These are phyloP conservation scores for Penicillium fimorum DNA, from an alignment of 495 filamentous ascomycete species.

Conservation along the genomic window DNA sequence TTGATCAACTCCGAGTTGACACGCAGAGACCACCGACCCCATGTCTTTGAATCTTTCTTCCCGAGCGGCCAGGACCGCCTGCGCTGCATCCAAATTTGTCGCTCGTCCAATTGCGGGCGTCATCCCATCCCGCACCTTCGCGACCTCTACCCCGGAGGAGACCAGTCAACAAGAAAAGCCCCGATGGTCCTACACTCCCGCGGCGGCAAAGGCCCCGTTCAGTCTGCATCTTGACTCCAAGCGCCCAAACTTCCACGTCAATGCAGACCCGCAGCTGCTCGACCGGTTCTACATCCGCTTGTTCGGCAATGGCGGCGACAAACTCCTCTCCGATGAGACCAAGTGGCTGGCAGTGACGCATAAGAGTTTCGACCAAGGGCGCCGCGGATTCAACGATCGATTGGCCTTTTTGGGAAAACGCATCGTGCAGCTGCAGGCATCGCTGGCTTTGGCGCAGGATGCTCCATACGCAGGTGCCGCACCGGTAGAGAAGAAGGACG, in stretches of 20 bases:
- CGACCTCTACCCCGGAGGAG: conserved; percentile 23
- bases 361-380: conserved; percentile 96
- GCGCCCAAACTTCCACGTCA: conserved; percentile 60
- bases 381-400: conserved; percentile 90
- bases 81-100: conserved; percentile 26
- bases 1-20: conserved; percentile 20
- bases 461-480: conserved; percentile 24
- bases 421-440: conserved; percentile 76
- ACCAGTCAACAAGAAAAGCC: conserved; percentile 50
- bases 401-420: conserved; percentile 84
- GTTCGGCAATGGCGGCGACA: conserved; percentile 66
- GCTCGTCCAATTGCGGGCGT: conserved; percentile 19
- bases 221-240: conserved; percentile 45
- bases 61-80: conserved; percentile 39
- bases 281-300: conserved; percentile 72
- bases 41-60: conserved; percentile 42
- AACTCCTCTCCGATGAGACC: conserved; percentile 78
- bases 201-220: conserved; percentile 73
- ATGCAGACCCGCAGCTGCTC: conserved; percentile 67
- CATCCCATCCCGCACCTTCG: conserved; percentile 28
- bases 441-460: conserved; percentile 63
- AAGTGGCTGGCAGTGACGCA: conserved; percentile 98
- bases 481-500: conserved; percentile 16
- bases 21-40: conserved; percentile 20
- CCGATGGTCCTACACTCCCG: conserved; percentile 81